Evolutionary conservation across 257 asterid genomes (phyloP), one percentile per base, ranked within the genome.

Genomic region (Eustoma russellianum): DNA sequence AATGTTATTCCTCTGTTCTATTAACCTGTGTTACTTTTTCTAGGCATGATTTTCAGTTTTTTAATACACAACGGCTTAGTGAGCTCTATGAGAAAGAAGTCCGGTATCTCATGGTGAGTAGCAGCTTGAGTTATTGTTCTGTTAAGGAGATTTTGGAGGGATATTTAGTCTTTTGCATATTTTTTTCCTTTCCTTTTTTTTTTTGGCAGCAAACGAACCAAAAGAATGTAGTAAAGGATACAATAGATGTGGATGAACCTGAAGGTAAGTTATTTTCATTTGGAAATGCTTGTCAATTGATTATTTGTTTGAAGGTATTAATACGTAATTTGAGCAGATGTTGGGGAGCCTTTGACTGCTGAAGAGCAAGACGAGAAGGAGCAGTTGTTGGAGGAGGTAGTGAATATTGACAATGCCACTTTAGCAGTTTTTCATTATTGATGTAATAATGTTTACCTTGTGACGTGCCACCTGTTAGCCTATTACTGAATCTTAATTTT

Each of bases 1-100:
- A 24, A 2, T 24, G 3, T 24, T 24, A 7, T 64, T 58, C 14
- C 17, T 13, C 50, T 57, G 65, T 53, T 53, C 54, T 56, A 30
- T 65, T 66, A 67, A 70, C 46, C 49, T n/a, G 34, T 33, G 38
- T 59, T 62, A 48, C 59, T 43, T 59, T 68, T 71, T 17, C 43
- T 67, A 92, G 99, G 94, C 99, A 92, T 19, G 99, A 92, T 78
- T 92, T 92, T 67, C 99, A 92, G 79, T 92, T 92, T 83, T 92
- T 92, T 72, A 88, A 92, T 73, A 88, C 93, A n/a, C 95, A 81
- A 53, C 90, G 99, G 59, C 95, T 92, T n/a, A 88, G 78, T 61
- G 99, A 92, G 75, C 77, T 92, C 46, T 92, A 88, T 57, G 99
- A 92, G 76, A 92, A 92, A 68, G 99, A 92, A 92, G 99, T 92